Percentiles rank a stretch among this genome's conserved stretches.
Conservation (phyloP, 2,329 filamentous ascomycete genomes). For the Nemania sp. region DNA sequence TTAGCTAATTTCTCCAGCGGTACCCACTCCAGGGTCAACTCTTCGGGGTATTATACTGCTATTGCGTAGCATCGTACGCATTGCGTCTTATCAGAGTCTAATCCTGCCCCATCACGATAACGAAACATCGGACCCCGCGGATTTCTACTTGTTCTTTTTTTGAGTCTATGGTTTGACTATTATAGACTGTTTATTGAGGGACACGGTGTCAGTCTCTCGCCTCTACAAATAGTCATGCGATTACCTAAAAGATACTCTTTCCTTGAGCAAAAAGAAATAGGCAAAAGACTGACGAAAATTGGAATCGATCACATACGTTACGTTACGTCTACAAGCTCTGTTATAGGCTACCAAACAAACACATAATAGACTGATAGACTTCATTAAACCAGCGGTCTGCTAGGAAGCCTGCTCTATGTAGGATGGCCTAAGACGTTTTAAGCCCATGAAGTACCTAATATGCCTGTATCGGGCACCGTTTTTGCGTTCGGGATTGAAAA, state of each 20-base stretch:
- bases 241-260: too few relatives aligned
- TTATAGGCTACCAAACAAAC: too few relatives aligned
- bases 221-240: too few relatives aligned
- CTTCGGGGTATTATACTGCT: neutral
- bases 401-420: neutral
- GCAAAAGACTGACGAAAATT: too few relatives aligned
- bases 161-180: too few relatives aligned
- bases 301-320: too few relatives aligned
- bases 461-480: neutral
- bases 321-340: too few relatives aligned
- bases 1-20: slow-evolving; percentile 1
- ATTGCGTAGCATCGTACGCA: slow-evolving; percentile 1
- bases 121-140: neutral
- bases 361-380: neutral
- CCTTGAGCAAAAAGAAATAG: too few relatives aligned
- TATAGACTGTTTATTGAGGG: too few relatives aligned
- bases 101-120: neutral
- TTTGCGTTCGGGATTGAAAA: neutral
- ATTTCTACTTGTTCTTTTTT: too few relatives aligned
- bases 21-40: neutral
- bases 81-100: neutral
- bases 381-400: neutral
- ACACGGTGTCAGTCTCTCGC: too few relatives aligned
- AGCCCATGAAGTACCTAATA: neutral
- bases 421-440: neutral